These are phyloP conservation scores for Vachellia collinsii DNA, from an alignment of 306 rosid genomes.

Conservation along the genomic window DNA sequence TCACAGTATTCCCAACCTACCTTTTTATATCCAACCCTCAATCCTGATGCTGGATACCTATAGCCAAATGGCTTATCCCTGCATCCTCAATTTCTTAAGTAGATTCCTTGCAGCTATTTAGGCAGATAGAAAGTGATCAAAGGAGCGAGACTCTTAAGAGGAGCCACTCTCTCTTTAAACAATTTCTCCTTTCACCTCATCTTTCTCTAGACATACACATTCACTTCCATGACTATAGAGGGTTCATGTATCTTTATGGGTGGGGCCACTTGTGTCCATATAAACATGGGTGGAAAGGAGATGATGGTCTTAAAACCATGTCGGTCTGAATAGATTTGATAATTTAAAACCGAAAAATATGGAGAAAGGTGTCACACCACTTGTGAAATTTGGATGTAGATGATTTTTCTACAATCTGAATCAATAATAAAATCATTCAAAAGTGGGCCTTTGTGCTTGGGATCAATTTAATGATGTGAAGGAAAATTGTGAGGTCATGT, in stretches of 20 bases:
- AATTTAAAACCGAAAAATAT: slow-evolving; percentile 10
- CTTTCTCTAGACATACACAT: background rate
- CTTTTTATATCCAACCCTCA: slow-evolving; percentile 19
- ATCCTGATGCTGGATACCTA: slow-evolving; percentile 31
- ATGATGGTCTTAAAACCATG: slow-evolving; percentile 1
- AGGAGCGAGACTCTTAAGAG: background rate
- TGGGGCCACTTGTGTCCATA: no score
- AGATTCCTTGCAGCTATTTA: background rate
- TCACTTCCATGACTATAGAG: background rate
- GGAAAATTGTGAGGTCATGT: slow-evolving; percentile 18
- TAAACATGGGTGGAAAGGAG: slow-evolving; percentile 25
- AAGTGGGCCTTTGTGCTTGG: slow-evolving; percentile 26
- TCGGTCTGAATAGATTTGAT: slow-evolving; percentile 2
- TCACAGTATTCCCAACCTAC: slow-evolving; percentile 27
- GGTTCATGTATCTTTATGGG: background rate
- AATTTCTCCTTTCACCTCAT: background rate
- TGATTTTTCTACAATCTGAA: slow-evolving; percentile 30
- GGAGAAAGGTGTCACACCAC: background rate
- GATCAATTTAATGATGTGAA: slow-evolving; percentile 28
- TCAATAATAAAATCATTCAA: slow-evolving; percentile 29
- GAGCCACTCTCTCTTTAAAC: background rate
- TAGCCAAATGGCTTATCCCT: slow-evolving; percentile 32
- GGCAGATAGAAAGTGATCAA: background rate
- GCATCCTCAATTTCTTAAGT: background rate
- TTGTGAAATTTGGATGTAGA: slow-evolving; percentile 26